Base-by-base conservation (phyloP, 192 early-diverging fungal genomes). In the Entomortierella lignicola region DNA sequence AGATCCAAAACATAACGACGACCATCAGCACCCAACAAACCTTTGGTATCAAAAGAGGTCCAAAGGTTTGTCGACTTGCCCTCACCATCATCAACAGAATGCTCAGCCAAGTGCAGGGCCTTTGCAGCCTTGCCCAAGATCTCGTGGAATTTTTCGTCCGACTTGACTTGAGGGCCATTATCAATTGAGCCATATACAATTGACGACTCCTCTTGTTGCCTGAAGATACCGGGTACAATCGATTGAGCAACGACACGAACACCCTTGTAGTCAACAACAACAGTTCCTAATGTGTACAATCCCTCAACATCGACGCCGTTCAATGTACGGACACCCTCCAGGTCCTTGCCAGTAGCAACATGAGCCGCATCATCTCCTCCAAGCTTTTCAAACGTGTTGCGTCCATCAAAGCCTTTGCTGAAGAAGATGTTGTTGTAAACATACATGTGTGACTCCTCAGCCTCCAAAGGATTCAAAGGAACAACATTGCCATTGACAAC, bases 401-500 rank as follows among this genome's bases (percentile, higher is more conserved):
- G 89, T 25, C 93, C 90, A 83, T 98, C 97, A 56, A 91, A 92
- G 8, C 90, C 96, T 73, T 90, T 95, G 84, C 83, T 95, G 83
- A 93, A 98, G 79, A 99, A 98, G 52, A 99, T 98, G 75, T 97
- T 97, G 85, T 96, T 97, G 79, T 96, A 92, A 44, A 98, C 84
- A 66, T 83, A 99, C 94, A 97, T 94, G 66, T 93, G 91, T 55
- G 88, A 86, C n/a, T 92, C 91, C 18, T 80, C 85, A 2, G 91
- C 63, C 31, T 96, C 94, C 26, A 85, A 60, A 43, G 93, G 95
- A 79, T 95, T 96, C 51, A 96, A 69, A 10, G 95, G 84, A 23
- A 89, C 73, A 43, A 96, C 86, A 55, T 91, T 86, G 51, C 94
- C 92, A 31, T 94, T 89, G 37, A 97, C 89, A 43, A 98, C 92